Evolutionary conservation across 805 yeast species (phyloP), one percentile per base, ranked within the genome.

Genomic region (Candida sithepensis): DNA sequence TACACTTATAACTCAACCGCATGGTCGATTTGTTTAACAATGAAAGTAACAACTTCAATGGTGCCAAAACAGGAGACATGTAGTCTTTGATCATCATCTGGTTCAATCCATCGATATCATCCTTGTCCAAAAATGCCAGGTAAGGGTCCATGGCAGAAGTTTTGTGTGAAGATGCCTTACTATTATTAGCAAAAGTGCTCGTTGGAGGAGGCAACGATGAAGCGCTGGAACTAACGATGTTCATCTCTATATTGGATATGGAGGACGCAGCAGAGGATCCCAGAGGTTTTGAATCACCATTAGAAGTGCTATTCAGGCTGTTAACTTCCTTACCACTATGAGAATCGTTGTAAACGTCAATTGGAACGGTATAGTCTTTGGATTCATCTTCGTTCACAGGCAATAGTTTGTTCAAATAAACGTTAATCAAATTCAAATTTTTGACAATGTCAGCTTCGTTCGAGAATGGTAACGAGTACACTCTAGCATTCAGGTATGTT

Each of bases 381-480:
- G 39, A 21, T 13, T 33, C 32, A 7, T 43, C 53, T 26, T 49
- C 49, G 23, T 53, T 59, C 5, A 65, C 63, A 2, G 79, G 80
- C 2, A 84, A 78, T 42, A 85, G 67, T 44, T 72, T 70, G 47
- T 77, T 75, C 57, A 86, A 62, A 43, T 74, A 73, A 4, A 65
- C 68, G 56, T 82, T 80, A 51, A 85, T 78, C 12, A 65, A 53
- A 18, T 74, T 71, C 58, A 90, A 70, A 37, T 78, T 73, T 20
- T 70, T 70, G 14, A 78, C 68, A 19, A 87, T 72, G 14, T 82
- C 88, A 2, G 70, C 49, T 47, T 85, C 94, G 58, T 85, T 81
- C 10, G 95, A 87, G 67, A 91, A 90, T 2, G 88, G 83, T 43
- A 87, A 71, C 3, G 91, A 87, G 50, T 78, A 72, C 28, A 90